Evolutionary conservation across 176 grass and related monocot genomes (phyloP), one percentile per base, ranked within the genome.

Genomic region (Phoenix dactylifera): DNA sequence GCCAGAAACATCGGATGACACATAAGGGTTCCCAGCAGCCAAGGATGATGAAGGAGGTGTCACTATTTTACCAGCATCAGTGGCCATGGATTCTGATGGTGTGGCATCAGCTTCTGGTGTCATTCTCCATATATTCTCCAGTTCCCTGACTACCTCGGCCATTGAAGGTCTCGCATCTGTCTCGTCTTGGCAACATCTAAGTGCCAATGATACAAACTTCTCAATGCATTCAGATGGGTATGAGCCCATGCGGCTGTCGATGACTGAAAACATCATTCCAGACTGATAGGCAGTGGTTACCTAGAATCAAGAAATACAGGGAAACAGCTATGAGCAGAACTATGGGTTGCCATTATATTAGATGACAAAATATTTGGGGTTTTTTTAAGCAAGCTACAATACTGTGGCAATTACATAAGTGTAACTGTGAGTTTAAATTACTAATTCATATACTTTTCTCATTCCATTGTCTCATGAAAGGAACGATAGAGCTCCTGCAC

Each of bases 1-100:
- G 17, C 86, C 90, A 15, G 90, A 95, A 4, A 95, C 83, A 50
- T 95, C 90, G 16, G 83, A 71, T 7, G 90, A 95, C 51, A 89
- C 54, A 51, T 73, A 95, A 22, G 63, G 86, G 64, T 86, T 63
- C 60, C 16, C 65, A 32, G 35, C 70, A 67, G 76, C 68, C 10
- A 60, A 70, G 15, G 80, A 74, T 0, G 54, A 71, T 0, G 77
- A 80, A 5, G 73, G 58, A 3, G 71, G 66, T 15, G 79, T 72
- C 48, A 24, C 44, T 12, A 51, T 64, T 54, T 49, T 66, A 54
- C 22, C 58, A 4, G 76, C 32, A 16, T 58, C 69, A 39, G 54
- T 63, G 4, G 29, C 23, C 1, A 20, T 44, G 0, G 76, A 84
- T 62, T 71, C 77, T 16, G 77, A 70, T 0, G 24, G 51, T 35